phyloP scores from a whole-genome alignment of 129 eudicot genomes.

The Kitagawia praeruptora region DNA sequence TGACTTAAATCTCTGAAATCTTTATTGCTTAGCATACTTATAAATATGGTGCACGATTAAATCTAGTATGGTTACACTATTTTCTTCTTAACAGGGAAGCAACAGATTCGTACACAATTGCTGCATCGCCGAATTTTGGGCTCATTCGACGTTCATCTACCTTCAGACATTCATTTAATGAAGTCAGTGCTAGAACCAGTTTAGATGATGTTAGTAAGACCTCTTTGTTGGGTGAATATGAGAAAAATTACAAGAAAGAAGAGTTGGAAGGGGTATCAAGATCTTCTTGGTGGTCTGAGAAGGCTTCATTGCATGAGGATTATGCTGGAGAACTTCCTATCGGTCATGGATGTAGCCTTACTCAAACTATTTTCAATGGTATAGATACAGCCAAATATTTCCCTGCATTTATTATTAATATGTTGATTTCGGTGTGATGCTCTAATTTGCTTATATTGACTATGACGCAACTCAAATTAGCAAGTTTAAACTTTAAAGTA shows the following conservation, averaged over 20 bases:
- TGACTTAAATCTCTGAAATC: background rate
- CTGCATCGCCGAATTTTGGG: constrained; percentile 77
- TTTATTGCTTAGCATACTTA: background rate
- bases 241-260: constrained; percentile 32
- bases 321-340: constrained; percentile 60
- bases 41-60: background rate
- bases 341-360: constrained; percentile 57
- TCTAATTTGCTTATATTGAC: background rate
- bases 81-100: constrained; percentile 55
- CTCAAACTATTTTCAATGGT: constrained; percentile 81
- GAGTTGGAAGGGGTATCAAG: constrained; percentile 38
- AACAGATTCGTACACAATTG: constrained; percentile 56
- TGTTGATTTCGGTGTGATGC: background rate
- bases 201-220: constrained; percentile 41
- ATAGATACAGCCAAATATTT: background rate
- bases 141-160: constrained; percentile 32
- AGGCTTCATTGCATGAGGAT: constrained; percentile 42
- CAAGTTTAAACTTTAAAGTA: background rate
- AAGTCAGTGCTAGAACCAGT: constrained; percentile 28
- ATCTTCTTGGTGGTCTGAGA: constrained; percentile 40
- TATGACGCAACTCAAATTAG: background rate
- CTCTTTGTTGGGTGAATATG: constrained; percentile 55
- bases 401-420: background rate
- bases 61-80: background rate
- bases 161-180: constrained; percentile 23